Evolutionary conservation across 2,329 filamentous ascomycete species (phyloP).

Genomic region (Talaromyces sp.): DNA sequence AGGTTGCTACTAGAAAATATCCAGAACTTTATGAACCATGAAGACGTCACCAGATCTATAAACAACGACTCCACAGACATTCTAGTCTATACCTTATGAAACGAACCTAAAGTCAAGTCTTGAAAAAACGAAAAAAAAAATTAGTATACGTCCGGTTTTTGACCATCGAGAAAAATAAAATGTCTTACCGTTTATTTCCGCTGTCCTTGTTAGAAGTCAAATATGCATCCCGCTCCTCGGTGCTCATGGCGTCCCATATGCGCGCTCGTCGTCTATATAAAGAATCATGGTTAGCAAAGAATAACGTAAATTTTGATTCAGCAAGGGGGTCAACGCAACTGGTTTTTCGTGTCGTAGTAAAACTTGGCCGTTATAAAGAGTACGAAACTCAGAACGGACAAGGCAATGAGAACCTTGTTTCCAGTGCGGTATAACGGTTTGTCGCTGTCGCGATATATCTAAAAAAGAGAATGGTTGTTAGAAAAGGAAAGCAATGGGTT

Average conservation of each 20-base stretch:
- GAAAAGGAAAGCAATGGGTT: neutral
- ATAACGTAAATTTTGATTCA: too few species aligned
- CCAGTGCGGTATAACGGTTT: constrained; percentile 54
- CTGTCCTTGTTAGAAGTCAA: constrained; percentile 33
- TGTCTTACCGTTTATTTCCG: constrained; percentile 40
- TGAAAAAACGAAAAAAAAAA: neutral
- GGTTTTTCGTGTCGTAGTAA: constrained; percentile 39
- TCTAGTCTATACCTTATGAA: constrained; percentile 1
- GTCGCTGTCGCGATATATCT: constrained; percentile 55
- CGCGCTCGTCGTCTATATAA: constrained; percentile 25
- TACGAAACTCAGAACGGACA: constrained; percentile 47
- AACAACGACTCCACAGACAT: neutral
- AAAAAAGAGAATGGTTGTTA: neutral
- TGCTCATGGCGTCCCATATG: constrained; percentile 38
- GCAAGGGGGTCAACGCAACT: constrained; percentile 21
- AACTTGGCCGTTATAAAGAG: constrained; percentile 44
- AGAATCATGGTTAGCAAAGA: neutral
- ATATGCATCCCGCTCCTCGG: constrained; percentile 34
- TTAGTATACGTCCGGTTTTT: neutral
- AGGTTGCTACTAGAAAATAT: neutral
- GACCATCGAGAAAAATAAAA: neutral
- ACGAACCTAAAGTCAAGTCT: constrained; percentile 37
- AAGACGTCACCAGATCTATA: neutral
- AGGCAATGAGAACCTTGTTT: constrained; percentile 54
- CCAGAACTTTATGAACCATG: neutral